Conservation (phyloP, 768 basidiomycete genomes). For the Boletus vinaceobasis region DNA sequence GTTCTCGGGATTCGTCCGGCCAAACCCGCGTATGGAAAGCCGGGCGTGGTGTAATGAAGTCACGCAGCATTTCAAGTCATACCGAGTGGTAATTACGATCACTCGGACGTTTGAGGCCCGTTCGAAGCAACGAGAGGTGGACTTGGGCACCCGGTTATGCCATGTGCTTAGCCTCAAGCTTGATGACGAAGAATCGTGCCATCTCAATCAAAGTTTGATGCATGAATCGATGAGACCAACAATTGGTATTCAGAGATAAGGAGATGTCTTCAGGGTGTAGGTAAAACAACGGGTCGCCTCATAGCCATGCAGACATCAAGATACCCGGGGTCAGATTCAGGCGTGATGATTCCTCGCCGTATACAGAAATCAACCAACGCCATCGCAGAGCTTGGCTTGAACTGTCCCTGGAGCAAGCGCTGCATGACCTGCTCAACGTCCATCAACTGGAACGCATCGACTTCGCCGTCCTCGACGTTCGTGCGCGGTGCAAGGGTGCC, state of each 20-base stretch:
- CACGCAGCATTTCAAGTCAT: not conserved
- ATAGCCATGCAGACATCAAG: constrained; percentile 25
- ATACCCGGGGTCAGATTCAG: constrained; percentile 23
- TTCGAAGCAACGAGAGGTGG: not conserved
- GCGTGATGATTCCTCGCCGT: constrained; percentile 31
- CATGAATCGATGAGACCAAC: not conserved
- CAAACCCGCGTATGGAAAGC: not conserved
- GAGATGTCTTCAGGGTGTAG: constrained; percentile 13
- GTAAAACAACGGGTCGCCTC: constrained; percentile 15
- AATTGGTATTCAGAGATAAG: not conserved
- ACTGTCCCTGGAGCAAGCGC: constrained; percentile 32
- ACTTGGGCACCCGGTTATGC: not conserved
- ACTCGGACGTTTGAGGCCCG: not conserved
- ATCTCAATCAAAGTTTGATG: not conserved
- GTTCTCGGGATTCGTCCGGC: not conserved
- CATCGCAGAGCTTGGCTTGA: constrained; percentile 44
- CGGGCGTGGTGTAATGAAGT: not conserved
- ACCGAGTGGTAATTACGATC: no score
- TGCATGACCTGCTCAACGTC: constrained; percentile 32
- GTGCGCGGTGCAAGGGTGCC: constrained; percentile 32
- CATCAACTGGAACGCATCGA: constrained; percentile 41
- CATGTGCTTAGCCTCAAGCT: not conserved
- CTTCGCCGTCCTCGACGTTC: constrained; percentile 41
- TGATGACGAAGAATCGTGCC: not conserved
- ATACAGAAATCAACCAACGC: constrained; percentile 42